A percentile compares a stretch with the other conserved stretches of the same genome.
Evolutionary conservation across 2,329 filamentous ascomycete species (phyloP).

Genomic region (Beauveria sp.): DNA sequence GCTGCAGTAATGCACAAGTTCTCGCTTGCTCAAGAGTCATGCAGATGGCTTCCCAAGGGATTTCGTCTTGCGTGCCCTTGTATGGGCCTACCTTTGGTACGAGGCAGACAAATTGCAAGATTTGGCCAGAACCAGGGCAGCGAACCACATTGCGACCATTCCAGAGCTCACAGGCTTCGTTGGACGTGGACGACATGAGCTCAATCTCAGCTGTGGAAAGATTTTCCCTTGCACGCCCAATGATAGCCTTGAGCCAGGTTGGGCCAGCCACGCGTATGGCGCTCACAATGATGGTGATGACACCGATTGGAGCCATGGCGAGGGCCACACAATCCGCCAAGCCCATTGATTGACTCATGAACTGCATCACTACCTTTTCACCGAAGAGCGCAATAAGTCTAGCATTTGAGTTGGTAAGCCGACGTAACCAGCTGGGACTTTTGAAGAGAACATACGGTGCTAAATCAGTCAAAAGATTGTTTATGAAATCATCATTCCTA

Average conservation of each 20-base stretch:
- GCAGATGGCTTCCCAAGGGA: constrained; percentile 9
- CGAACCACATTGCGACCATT: constrained; percentile 31
- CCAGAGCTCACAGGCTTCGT: constrained; percentile 37
- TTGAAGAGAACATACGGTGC: not conserved
- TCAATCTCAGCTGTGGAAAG: constrained; percentile 32
- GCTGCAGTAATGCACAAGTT: not conserved
- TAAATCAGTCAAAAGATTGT: not conserved
- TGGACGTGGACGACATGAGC: constrained; percentile 37
- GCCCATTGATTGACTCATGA: constrained; percentile 34
- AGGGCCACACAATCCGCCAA: constrained; percentile 37
- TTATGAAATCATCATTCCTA: not conserved
- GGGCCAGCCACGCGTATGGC: constrained; percentile 39
- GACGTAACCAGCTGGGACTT: not conserved
- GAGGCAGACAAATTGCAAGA: constrained; percentile 16
- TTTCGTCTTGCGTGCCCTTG: not conserved
- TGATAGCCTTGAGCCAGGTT: constrained; percentile 33
- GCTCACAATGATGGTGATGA: constrained; percentile 35
- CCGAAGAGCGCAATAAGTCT: constrained; percentile 29
- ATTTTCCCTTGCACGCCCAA: constrained; percentile 38
- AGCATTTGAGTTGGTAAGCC: not conserved
- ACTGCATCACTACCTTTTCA: constrained; percentile 40
- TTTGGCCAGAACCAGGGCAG: constrained; percentile 13
- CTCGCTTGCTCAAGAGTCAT: not conserved
- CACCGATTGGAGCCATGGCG: constrained; percentile 37
- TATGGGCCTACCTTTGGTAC: not conserved